phyloP scores from a whole-genome alignment of 495 filamentous ascomycete genomes.

The Podospora comata region DNA sequence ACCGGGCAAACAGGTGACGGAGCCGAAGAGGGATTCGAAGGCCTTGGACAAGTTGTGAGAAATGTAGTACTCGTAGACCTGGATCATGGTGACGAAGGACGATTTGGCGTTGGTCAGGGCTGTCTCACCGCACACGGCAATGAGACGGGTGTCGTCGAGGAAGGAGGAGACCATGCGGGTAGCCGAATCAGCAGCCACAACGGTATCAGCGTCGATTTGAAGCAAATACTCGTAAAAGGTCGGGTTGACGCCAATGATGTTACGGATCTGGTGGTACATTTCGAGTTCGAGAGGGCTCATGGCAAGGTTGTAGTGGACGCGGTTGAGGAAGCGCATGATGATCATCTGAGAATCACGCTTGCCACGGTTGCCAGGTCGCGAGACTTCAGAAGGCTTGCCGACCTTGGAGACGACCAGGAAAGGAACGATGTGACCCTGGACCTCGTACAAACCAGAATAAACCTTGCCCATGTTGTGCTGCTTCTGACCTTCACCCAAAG shows the following conservation, averaged over 20 bases:
- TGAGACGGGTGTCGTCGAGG: conserved; percentile 84
- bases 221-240: conserved; percentile 97
- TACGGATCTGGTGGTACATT: conserved; percentile 98
- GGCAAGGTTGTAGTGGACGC: conserved; percentile 90
- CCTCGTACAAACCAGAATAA: conserved; percentile 96
- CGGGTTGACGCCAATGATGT: conserved; percentile 98
- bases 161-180: conserved; percentile 91
- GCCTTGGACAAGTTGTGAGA: conserved; percentile 97
- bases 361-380: conserved; percentile 93
- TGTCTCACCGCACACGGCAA: conserved; percentile 93
- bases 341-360: conserved; percentile 99
- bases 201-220: conserved; percentile 96
- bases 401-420: conserved; percentile 97
- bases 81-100: conserved; percentile 95
- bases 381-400: conserved; percentile 95
- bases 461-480: conserved; percentile 99
- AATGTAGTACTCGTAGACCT: conserved; percentile 99
- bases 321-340: conserved; percentile 96
- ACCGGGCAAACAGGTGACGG: conserved; percentile 94
- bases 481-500: conserved; percentile 90
- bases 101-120: conserved; percentile 87
- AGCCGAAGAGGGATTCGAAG: conserved; percentile 97
- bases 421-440: conserved; percentile 95
- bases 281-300: conserved; percentile 98
- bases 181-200: conserved; percentile 85